Conservation (phyloP, 2,329 filamentous ascomycete species). For the Colletotrichum tanaceti region DNA sequence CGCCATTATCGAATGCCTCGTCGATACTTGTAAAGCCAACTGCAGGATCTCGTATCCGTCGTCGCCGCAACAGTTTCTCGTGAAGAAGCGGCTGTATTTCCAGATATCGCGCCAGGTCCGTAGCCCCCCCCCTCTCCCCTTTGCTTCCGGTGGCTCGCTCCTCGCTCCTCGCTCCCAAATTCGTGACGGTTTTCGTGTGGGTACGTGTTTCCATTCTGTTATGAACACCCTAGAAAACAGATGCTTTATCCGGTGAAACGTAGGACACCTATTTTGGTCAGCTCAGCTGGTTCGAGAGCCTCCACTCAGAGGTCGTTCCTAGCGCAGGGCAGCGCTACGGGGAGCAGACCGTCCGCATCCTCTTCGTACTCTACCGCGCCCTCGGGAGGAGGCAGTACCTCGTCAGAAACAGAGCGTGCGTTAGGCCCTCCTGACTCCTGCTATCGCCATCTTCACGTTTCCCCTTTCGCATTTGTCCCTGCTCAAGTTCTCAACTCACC, state of each 20-base stretch:
- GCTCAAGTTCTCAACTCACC: neutral
- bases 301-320: slow-evolving; percentile 46
- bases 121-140: neutral
- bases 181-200: no score
- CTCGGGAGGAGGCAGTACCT: slow-evolving; percentile 51
- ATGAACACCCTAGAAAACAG: neutral
- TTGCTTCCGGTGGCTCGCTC: no score
- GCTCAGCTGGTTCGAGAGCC: slow-evolving; percentile 50
- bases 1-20: slow-evolving; percentile 49
- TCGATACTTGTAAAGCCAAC: slow-evolving; percentile 47
- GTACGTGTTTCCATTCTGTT: no score
- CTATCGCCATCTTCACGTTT: no score
- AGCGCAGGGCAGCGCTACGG: slow-evolving; percentile 48
- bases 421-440: neutral
- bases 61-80: slow-evolving; percentile 46
- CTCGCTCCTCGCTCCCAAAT: no score
- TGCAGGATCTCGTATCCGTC: slow-evolving; percentile 45
- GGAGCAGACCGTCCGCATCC: slow-evolving; percentile 47
- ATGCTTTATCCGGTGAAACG: neutral
- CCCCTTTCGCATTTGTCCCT: neutral
- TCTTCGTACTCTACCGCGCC: slow-evolving; percentile 48
- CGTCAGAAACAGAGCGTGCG: slow-evolving; percentile 51
- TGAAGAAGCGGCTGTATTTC: slow-evolving; percentile 27
- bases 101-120: slow-evolving; percentile 35
- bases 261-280: slow-evolving; percentile 61